A percentile compares a stretch with the other conserved stretches of the same genome.
These are phyloP conservation scores for Astragalus glycyphyllos DNA, from an alignment of 306 rosid species.

Conservation along the genomic window DNA sequence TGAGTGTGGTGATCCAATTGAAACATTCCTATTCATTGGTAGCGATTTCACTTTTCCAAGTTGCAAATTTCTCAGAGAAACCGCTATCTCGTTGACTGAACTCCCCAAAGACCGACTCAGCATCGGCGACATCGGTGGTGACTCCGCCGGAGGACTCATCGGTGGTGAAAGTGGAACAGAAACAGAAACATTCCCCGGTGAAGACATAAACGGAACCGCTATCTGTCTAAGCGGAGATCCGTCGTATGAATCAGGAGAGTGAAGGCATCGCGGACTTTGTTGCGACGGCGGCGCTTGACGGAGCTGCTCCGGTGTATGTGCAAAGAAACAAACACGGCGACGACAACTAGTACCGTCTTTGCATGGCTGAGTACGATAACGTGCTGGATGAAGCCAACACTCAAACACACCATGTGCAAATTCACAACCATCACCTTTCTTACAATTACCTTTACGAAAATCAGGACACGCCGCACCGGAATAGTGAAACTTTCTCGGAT, in stretches of 20 bases:
- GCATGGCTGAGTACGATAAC: conserved; percentile 97
- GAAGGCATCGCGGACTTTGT: conserved; percentile 62
- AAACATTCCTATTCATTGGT: conserved; percentile 57
- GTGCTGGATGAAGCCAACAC: conserved; percentile 98
- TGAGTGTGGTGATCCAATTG: conserved; percentile 47
- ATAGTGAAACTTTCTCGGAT: conserved; percentile 84
- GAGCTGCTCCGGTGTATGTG: conserved; percentile 93
- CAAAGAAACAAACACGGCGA: conserved; percentile 88
- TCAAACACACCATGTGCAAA: conserved; percentile 94
- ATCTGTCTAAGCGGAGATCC: conserved; percentile 69
- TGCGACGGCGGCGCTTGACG: conserved; percentile 74
- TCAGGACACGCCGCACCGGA: conserved; percentile 96
- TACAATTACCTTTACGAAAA: conserved; percentile 85
- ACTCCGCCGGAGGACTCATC: conserved; percentile 54
- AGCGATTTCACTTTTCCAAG: conserved; percentile 70
- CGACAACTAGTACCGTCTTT: conserved; percentile 88
- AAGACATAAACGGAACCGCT: conserved; percentile 53
- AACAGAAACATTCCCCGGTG: conserved; percentile 42
- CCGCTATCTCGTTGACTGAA: conserved; percentile 65
- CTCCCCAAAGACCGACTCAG: conserved; percentile 66
- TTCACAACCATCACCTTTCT: conserved; percentile 84
- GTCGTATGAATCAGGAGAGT: conserved; percentile 65
- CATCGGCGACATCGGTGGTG: conserved; percentile 84
- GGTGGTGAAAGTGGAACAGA: conserved; percentile 59
- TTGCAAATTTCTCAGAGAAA: conserved; percentile 72